Base-by-base conservation (phyloP, 768 basidiomycete genomes). In the Tricholoma hemisulphureum region DNA sequence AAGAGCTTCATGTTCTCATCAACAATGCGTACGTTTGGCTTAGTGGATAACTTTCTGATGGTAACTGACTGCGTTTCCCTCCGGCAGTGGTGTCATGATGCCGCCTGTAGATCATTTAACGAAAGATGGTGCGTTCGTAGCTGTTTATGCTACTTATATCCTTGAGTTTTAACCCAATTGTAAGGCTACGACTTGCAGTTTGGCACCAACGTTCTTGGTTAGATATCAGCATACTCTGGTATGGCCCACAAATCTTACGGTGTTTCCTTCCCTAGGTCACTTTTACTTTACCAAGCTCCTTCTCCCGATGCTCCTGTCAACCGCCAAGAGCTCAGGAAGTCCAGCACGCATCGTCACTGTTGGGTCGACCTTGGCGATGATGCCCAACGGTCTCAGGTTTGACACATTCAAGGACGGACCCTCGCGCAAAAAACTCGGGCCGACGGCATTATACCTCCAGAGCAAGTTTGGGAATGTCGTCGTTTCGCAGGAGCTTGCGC, bases 151-250 rank as follows among this genome's bases (percentile, higher is more conserved):
- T 31, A 31, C 29, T 6, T 31, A 31, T 31, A 31, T 5, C 29
- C 29, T 31, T 31, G 5, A 10, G 4, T 46, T 46, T 6, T 13
- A 14, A 24, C 10, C 2, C 43, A 46, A 9, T 21, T 21, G 4
- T 74, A 85, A 46, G 82, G 83, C 18, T 85, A 84, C 61, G 85
- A 87, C 59, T 66, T 81, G 4, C 80, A 82, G 60, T 83, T 84
- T 51, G 83, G 83, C 9, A 83, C 80, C 2, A 85, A 85, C 58
- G 77, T 79, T 7, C 74, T 83, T 7, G 82, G 81, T 43, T 58
- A 39, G 56, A 21, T 43, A 21, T 43, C 21, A 10, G 20, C 10
- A 9, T 43, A 43, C 21, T 41, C 6, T 3, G 21, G 20, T 39
- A 39, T 3, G 39, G 20, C 6, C 4, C 39, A 35, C 9, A 59